phyloP scores from a whole-genome alignment of 768 basidiomycete genomes.

The Candolleomyces aberdarensis region DNA sequence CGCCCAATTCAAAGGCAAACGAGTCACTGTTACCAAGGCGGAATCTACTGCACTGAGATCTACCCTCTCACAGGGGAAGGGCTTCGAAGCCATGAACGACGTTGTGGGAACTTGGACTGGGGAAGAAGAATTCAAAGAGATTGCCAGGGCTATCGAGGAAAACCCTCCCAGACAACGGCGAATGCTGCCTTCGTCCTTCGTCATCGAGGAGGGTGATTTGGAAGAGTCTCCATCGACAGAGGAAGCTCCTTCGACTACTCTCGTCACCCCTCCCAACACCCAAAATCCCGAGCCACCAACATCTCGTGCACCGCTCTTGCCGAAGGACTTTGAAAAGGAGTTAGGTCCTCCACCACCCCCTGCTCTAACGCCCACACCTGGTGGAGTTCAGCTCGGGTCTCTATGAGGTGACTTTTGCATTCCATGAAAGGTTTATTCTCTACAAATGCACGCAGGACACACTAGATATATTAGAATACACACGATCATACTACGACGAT shows the following conservation, averaged over 20 bases:
- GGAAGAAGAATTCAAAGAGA: slow-evolving; percentile 56
- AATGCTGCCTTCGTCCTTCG: slow-evolving; percentile 24
- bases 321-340: slow-evolving; percentile 30
- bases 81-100: slow-evolving; percentile 50
- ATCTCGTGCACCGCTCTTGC: slow-evolving; percentile 47
- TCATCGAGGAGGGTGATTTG: neutral
- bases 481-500: neutral
- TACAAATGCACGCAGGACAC: neutral
- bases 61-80: slow-evolving; percentile 56
- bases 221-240: slow-evolving; percentile 20
- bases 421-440: neutral
- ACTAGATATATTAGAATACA: neutral
- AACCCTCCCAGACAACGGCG: slow-evolving; percentile 36
- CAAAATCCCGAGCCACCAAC: slow-evolving; percentile 59
- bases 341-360: neutral
- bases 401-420: neutral
- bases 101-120: slow-evolving; percentile 57
- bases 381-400: neutral
- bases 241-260: slow-evolving; percentile 16
- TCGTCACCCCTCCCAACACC: slow-evolving; percentile 48
- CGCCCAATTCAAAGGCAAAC: slow-evolving; percentile 72
- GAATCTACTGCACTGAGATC: slow-evolving; percentile 57
- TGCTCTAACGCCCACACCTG: slow-evolving; percentile 8
- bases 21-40: slow-evolving; percentile 52
- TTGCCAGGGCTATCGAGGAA: slow-evolving; percentile 49